These are phyloP conservation scores for Melaleuca alternifolia DNA, from an alignment of 345 rosid genomes.

Conservation along the genomic window DNA sequence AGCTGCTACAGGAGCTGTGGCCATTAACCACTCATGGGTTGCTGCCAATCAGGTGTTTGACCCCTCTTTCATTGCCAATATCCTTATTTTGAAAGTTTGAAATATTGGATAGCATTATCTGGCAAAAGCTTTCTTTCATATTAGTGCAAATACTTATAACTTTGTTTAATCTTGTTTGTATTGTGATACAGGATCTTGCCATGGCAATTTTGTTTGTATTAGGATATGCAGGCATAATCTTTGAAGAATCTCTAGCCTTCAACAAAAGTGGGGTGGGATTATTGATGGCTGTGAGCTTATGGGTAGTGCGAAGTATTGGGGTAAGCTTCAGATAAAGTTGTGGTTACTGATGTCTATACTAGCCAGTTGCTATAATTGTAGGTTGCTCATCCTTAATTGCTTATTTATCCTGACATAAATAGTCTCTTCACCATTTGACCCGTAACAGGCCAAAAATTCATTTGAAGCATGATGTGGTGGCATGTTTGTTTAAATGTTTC, in stretches of 20 bases:
- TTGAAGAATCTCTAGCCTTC: constrained; percentile 91
- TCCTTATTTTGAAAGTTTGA: background rate
- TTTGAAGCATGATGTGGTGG: background rate
- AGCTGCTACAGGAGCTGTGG: constrained; percentile 71
- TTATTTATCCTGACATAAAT: background rate
- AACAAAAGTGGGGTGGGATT: constrained; percentile 94
- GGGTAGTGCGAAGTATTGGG: constrained; percentile 84
- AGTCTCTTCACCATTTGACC: background rate
- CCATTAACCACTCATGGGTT: constrained; percentile 92
- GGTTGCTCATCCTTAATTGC: background rate
- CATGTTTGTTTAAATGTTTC: background rate
- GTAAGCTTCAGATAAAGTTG: constrained; percentile 30
- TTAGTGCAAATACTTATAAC: background rate
- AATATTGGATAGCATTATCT: background rate
- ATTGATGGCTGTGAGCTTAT: constrained; percentile 93
- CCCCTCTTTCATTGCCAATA: background rate
- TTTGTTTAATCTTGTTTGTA: background rate
- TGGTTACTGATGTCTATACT: background rate
- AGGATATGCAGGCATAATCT: constrained; percentile 86
- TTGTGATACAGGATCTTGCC: constrained; percentile 71
- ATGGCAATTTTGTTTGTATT: constrained; percentile 82
- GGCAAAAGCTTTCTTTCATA: background rate
- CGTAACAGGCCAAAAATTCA: background rate
- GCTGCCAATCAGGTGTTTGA: constrained; percentile 79
- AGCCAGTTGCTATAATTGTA: background rate